phyloP scores from a whole-genome alignment of 208 protist genomes.

The Crithidia expoeki region DNA sequence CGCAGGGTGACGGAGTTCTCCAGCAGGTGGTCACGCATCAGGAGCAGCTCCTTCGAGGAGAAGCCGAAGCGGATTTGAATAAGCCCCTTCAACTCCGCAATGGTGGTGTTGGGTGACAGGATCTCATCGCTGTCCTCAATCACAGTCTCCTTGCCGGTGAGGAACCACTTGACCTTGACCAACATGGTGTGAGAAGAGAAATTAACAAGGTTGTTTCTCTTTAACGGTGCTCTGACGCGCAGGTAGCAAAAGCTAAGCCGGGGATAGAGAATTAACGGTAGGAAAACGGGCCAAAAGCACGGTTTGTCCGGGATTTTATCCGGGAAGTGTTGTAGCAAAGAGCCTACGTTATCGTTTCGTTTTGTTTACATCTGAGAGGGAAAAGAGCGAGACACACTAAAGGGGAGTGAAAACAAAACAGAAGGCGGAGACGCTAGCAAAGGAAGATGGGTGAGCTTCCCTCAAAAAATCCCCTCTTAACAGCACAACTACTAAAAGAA shows the following conservation, averaged over 20 bases:
- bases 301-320: too few relatives aligned
- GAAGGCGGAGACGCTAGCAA: background rate
- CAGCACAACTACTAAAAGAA: too few relatives aligned
- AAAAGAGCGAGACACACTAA: too few relatives aligned
- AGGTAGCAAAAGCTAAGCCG: background rate
- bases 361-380: too few relatives aligned
- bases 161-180: conserved; percentile 71
- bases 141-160: conserved; percentile 60
- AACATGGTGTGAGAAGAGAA: conserved; percentile 40
- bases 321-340: too few relatives aligned
- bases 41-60: conserved; percentile 52
- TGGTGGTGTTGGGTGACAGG: conserved; percentile 65
- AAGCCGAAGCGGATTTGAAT: conserved; percentile 89
- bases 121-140: conserved; percentile 70
- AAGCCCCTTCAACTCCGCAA: conserved; percentile 83
- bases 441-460: too few relatives aligned
- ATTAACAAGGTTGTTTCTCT: background rate
- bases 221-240: background rate
- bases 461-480: too few relatives aligned
- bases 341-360: too few relatives aligned
- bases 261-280: too few relatives aligned
- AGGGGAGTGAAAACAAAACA: background rate
- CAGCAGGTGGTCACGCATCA: conserved; percentile 59
- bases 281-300: too few relatives aligned
- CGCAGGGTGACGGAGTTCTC: conserved; percentile 56